These are phyloP conservation scores for Raffaelea arxii DNA, from an alignment of 2,329 filamentous ascomycete genomes.

Conservation along the genomic window DNA sequence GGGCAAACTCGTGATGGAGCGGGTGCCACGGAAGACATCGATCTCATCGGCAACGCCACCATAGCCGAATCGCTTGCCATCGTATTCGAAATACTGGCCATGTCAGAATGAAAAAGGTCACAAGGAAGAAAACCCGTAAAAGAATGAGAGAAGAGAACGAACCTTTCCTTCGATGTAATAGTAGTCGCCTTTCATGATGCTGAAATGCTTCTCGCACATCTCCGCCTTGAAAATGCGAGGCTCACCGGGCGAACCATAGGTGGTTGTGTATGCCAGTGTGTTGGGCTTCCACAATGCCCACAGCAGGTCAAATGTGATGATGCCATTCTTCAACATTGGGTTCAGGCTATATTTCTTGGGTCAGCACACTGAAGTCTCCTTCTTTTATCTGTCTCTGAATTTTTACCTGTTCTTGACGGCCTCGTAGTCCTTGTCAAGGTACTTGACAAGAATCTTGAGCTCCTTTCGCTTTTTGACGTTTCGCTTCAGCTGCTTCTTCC, in stretches of 20 bases:
- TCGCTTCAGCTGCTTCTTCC: slow-evolving; percentile 50
- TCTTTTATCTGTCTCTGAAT: too few relatives aligned
- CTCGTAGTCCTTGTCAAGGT: slow-evolving; percentile 57
- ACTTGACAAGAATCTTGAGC: slow-evolving; percentile 48
- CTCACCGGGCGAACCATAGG: slow-evolving; percentile 67
- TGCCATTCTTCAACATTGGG: slow-evolving; percentile 68
- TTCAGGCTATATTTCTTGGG: slow-evolving; percentile 41
- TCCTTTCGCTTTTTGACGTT: slow-evolving; percentile 50
- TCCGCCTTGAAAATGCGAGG: slow-evolving; percentile 78
- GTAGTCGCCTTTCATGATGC: slow-evolving; percentile 62
- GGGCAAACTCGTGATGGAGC: slow-evolving; percentile 69
- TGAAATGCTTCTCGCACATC: slow-evolving; percentile 58
- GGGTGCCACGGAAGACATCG: slow-evolving; percentile 65
- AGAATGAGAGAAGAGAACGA: background rate
- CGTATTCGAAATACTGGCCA: slow-evolving; percentile 67
- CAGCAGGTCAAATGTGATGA: slow-evolving; percentile 80
- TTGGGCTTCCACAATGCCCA: slow-evolving; percentile 89
- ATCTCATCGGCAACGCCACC: slow-evolving; percentile 63
- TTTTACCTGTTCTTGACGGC: slow-evolving; percentile 55
- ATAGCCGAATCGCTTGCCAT: slow-evolving; percentile 76
- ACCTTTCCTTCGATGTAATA: slow-evolving; percentile 64
- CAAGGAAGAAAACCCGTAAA: background rate
- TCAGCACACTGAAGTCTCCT: too few relatives aligned
- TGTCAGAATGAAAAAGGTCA: background rate
- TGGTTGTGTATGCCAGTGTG: slow-evolving; percentile 66